Percentiles rank a stretch among this genome's conserved stretches.
phyloP scores from a whole-genome alignment of 768 basidiomycete species.

The Daedaleopsis sinensis region DNA sequence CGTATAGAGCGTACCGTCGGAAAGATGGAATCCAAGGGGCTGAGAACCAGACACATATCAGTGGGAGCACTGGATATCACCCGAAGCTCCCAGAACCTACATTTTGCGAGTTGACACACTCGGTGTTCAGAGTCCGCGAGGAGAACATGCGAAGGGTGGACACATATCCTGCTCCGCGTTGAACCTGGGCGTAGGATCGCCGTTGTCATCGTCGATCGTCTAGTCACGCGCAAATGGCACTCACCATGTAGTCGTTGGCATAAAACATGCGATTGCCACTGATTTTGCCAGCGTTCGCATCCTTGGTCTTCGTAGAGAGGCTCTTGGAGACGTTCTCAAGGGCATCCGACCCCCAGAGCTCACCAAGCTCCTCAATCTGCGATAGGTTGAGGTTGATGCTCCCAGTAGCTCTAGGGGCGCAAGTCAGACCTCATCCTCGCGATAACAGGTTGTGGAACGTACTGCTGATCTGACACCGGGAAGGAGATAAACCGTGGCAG shows the following conservation, averaged over 20 bases:
- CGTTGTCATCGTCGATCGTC: neutral
- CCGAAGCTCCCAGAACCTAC: conserved; percentile 33
- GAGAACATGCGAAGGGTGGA: conserved; percentile 68
- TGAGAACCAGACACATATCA: conserved; percentile 18
- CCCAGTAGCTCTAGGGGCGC: conserved; percentile 50
- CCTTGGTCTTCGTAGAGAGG: conserved; percentile 39
- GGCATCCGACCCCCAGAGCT: conserved; percentile 52
- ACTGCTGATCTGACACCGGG: conserved; percentile 54
- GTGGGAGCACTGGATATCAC: neutral
- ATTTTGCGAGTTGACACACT: conserved; percentile 67
- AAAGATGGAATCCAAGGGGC: conserved; percentile 70
- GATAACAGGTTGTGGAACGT: conserved; percentile 15
- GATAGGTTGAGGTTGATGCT: conserved; percentile 61
- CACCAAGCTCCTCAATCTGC: conserved; percentile 51
- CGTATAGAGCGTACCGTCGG: conserved; percentile 66
- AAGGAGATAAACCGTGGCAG: conserved; percentile 71
- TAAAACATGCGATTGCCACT: conserved; percentile 67
- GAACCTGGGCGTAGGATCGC: conserved; percentile 45
- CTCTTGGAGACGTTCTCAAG: conserved; percentile 43
- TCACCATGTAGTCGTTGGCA: conserved; percentile 70
- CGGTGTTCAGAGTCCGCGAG: conserved; percentile 58
- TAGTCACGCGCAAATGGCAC: conserved; percentile 3
- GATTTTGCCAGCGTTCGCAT: conserved; percentile 59
- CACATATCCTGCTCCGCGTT: conserved; percentile 61
- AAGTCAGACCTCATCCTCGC: neutral